A percentile compares a stretch with the other conserved stretches of the same genome.
These are phyloP conservation scores for Rosa persica DNA, from an alignment of 306 rosid species.

Conservation along the genomic window DNA sequence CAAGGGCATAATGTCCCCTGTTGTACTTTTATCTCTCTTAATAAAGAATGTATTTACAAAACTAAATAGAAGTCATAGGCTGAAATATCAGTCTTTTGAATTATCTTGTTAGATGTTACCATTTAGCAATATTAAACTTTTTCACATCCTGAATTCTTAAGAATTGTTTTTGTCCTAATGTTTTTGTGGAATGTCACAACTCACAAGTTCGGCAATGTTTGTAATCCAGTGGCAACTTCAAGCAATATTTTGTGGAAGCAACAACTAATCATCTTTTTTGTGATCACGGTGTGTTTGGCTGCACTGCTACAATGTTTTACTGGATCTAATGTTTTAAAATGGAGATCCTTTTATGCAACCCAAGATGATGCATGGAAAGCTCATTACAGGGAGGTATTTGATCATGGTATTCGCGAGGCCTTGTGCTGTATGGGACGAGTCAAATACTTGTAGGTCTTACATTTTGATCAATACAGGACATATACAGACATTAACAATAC, in stretches of 20 bases:
- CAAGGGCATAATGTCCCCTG: not conserved
- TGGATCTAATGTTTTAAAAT: conserved; percentile 68
- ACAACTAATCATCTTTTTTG: conserved; percentile 40
- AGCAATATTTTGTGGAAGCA: conserved; percentile 38
- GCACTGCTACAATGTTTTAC: conserved; percentile 61
- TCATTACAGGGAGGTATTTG: conserved; percentile 85
- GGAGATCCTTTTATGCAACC: conserved; percentile 82
- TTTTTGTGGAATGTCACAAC: not conserved
- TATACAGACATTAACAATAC: too few species aligned
- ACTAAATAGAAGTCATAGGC: not conserved
- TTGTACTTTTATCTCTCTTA: not conserved
- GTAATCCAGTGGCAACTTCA: conserved; percentile 43
- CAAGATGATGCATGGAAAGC: conserved; percentile 81
- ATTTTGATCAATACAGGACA: conserved; percentile 8
- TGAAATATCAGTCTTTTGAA: not conserved
- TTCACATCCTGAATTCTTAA: not conserved
- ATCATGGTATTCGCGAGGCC: conserved; percentile 82
- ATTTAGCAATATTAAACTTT: not conserved
- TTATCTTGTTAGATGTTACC: not conserved
- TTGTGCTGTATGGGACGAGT: conserved; percentile 85
- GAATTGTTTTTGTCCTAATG: not conserved
- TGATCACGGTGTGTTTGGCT: conserved; percentile 41
- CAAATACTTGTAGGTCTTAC: conserved; percentile 65
- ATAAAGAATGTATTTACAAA: not conserved
- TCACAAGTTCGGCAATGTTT: conserved; percentile 2